Base-by-base conservation (phyloP, 2,329 filamentous ascomycete genomes). In the Phialophora verrucosa region DNA sequence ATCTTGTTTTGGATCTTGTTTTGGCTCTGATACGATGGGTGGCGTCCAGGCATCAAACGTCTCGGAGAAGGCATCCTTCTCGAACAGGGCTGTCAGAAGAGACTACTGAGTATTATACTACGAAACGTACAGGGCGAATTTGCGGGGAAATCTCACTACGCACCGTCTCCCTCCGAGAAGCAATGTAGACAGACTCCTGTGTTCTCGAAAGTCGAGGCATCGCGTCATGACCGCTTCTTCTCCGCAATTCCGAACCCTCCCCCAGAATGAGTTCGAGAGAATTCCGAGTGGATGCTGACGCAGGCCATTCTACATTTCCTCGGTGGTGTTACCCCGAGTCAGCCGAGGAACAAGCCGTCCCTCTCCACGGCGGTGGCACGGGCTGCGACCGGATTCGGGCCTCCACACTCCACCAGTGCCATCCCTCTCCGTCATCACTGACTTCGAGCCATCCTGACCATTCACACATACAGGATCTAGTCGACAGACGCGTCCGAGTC, bases 331-430 rank as follows among this genome's bases (percentile, higher is more conserved):
- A 27, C 49, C 14, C 27, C 49, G 49, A 53, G 27, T 25, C 14
- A 4, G 27, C 49, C 49, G 49, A 53, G 49, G 49, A 27, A 53
- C 10, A 27, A 12, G 20, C 5, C 49, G 20, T 53, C 49, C 23
- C 23, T 29, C 27, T 53, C 20, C 23, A 29, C 20, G 53, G 3
- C 29, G 23, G 17, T 55, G 27, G 53, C 23, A 14, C 49, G 14
- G 20, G 49, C 11, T 27, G 49, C 23, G 17, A 53, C 23, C 49
- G 27, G 49, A 27, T 27, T 14, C 20, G 20, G 49, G 49, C 17
- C 58, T 47, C 58, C 47, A 60, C 58, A 60, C 58, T 38, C 23
- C 17, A 11, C 23, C 27, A 20, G n/a, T 4, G 49, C 49, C 20
- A 20, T 20, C 23, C 8, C 11, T 53, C 49, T 14, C 20, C 27